Evolutionary conservation across 441 rosid genomes (phyloP).

Genomic region (Melastoma candidum): DNA sequence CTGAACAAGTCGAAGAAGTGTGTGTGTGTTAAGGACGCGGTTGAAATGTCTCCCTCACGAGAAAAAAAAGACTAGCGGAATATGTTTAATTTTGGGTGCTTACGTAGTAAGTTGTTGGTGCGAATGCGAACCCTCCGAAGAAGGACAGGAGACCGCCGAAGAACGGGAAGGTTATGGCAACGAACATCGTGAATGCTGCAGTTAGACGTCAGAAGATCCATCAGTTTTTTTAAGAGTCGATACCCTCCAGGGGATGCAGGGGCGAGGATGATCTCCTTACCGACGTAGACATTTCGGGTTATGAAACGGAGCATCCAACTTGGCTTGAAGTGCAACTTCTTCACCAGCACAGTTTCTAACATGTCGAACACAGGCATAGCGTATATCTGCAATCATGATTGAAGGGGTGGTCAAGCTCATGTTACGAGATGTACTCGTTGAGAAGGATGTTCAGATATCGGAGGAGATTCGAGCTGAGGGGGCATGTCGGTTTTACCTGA

Average conservation of each 20-base stretch:
- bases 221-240: too few relatives aligned
- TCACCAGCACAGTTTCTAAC: slow-evolving; percentile 8
- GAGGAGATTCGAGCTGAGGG: too few relatives aligned
- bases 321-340: slow-evolving; percentile 5
- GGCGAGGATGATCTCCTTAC: neutral
- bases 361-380: slow-evolving; percentile 8
- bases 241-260: too few relatives aligned
- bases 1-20: slow-evolving; percentile 15
- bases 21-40: too few relatives aligned
- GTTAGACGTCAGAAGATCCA: neutral
- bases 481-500: slow-evolving; percentile 27
- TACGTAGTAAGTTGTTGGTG: slow-evolving; percentile 8
- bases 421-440: too few relatives aligned
- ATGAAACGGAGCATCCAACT: slow-evolving; percentile 1
- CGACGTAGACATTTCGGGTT: slow-evolving; percentile 2
- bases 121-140: slow-evolving; percentile 12
- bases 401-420: too few relatives aligned
- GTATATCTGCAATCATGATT: slow-evolving; percentile 1
- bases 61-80: too few relatives aligned
- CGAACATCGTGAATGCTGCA: slow-evolving; percentile 7
- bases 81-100: neutral
- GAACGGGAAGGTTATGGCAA: slow-evolving; percentile 12
- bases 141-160: slow-evolving; percentile 11
- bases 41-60: too few relatives aligned
- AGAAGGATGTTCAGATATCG: too few relatives aligned